Evolutionary conservation across 2,329 filamentous ascomycete species (phyloP), one percentile per base, ranked within the genome.

Genomic region (Aspergillus fumigatus): DNA sequence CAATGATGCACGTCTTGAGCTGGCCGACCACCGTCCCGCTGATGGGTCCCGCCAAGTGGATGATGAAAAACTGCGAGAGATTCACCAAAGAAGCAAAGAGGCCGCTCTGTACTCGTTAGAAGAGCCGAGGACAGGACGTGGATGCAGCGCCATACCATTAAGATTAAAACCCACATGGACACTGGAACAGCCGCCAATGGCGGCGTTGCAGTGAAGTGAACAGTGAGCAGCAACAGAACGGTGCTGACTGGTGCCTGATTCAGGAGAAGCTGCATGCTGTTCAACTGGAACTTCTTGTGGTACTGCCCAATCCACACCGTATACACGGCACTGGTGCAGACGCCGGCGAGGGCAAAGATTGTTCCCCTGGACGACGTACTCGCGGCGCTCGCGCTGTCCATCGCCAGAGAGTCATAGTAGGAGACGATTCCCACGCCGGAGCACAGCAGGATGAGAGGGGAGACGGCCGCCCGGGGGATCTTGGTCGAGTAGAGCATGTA

Each of bases 11-110:
- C 0, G 84, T 88, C 73, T 88, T 88, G 38, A 86, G 74, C 64
- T 88, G 84, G 0, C 84, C 85, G 17, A 88, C 84, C 0, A 88
- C 84, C 0, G 85, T 87, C 62, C 84, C 86, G 7, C 84, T 84
- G 3, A 88, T 84, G 0, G 85, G 82, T 0, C 85, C 84, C 2
- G 71, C 69, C 0, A 61, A 62, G 17, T 67, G 65, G 45, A 68
- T 66, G n/a, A 69, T 65, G 23, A 62, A 65, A n/a, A 64, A 62
- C 10, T 63, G 62, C 3, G 63, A 64, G 19, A 65, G 57, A 25
- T 65, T 65, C 49, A 65, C 63, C 3, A 65, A 51, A 38, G 60
- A 64, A 11, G 63, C 63, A n/a, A 63, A 54, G 3, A 65, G 32
- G 10, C 63, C 63, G 47, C 63, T 65, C 63, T 65, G 29, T 10